Percentiles rank a stretch among this genome's conserved stretches.
Conservation (phyloP, 495 filamentous ascomycete species). For the Aspergillus avenaceus region DNA sequence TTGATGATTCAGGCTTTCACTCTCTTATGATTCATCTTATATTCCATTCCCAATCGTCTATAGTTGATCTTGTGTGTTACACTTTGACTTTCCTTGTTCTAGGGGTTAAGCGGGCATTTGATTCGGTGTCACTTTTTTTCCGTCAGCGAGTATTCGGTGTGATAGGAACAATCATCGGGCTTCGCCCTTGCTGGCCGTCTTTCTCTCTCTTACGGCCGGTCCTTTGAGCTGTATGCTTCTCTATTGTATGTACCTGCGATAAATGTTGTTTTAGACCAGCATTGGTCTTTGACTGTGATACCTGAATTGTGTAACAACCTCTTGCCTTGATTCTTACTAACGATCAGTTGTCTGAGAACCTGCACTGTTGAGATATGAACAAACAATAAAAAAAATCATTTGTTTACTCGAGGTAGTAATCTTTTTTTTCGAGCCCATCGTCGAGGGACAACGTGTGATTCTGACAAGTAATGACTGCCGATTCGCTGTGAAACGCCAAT, state of each 20-base stretch:
- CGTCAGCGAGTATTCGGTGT: conserved; percentile 40
- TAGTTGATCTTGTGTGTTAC: conserved; percentile 8
- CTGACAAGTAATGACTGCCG: no score
- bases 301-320: conserved; percentile 14
- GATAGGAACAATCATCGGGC: conserved; percentile 17
- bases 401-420: no score
- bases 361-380: no score
- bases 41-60: conserved; percentile 9
- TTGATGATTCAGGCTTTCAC: conserved; percentile 23
- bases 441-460: no score
- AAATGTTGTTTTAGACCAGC: conserved; percentile 31
- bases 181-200: background rate
- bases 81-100: conserved; percentile 14
- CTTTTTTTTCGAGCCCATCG: no score
- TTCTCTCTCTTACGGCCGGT: background rate
- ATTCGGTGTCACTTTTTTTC: conserved; percentile 24
- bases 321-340: no score
- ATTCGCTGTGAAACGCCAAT: no score
- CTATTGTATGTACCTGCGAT: conserved; percentile 26
- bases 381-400: no score
- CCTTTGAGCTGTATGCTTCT: conserved; percentile 6
- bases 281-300: conserved; percentile 24
- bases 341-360: background rate
- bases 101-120: conserved; percentile 36
- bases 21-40: conserved; percentile 8